Base-by-base conservation (phyloP, 1,284 basidiomycete genomes). In the Cutaneotrichosporon sp. region DNA sequence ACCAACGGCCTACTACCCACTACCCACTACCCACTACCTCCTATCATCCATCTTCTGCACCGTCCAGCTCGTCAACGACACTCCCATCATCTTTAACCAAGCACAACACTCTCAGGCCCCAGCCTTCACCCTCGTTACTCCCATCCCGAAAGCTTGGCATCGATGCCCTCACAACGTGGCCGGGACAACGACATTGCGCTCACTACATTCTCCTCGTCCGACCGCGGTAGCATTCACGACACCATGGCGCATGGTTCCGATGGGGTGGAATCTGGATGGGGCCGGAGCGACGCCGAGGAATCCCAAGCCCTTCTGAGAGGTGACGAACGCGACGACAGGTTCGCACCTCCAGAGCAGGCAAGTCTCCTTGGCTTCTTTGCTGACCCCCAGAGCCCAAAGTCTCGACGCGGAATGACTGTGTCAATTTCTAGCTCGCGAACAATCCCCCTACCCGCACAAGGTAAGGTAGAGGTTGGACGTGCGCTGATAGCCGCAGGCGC, bases 401-500 rank as follows among this genome's bases (percentile, higher is more conserved):
- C 45, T 25, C 11, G 45, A 46, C 10, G 22, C n/a, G 25, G 13
- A 13, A 42, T 25, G 10, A 14, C 1, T 2, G 1, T 16, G 31
- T 25, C 33, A 18, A 22, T 22, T 22, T 3, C 22, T 8, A 49
- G 31, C 20, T 45, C 38, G n/a, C 20, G 47, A 31, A 36, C 25
- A 3, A 54, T 56, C 34, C 46, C 34, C 16, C 14, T 55, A 18
- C 55, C 63, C 2, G 25, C 49, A 9, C 10, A 33, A 18, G 52
- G 52, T 47, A 31, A 5, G 38, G 4, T 13, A 52, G 18, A 29
- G 29, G 24, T 3, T 11, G 38, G 7, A 20, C 34, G 2, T 13
- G 27, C 27, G 38, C 43, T 58, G 22, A 58, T 38, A 3, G 22
- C 13, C 14, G 14, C 36, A 72, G 70, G 61, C 47, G n/a, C 54